phyloP scores from a whole-genome alignment of 441 rosid species.

The Populus hybrid region DNA sequence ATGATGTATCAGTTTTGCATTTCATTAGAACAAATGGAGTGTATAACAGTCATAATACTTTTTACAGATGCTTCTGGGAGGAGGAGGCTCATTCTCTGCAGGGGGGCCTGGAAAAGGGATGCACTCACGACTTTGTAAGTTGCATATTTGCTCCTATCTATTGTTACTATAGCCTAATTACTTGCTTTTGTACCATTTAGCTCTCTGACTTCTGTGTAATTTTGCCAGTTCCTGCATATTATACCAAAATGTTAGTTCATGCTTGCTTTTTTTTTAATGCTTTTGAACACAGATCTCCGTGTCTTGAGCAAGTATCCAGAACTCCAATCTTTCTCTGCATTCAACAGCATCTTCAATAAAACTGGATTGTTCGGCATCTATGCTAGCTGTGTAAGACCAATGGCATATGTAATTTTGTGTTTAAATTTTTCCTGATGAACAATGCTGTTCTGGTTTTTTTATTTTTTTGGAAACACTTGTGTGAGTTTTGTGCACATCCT shows the following conservation, averaged over 20 bases:
- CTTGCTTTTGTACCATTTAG: not conserved
- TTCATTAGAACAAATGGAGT: not conserved
- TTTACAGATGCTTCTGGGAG: constrained; percentile 87
- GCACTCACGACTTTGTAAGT: constrained; percentile 94
- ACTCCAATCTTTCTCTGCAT: constrained; percentile 84
- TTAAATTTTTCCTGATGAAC: not conserved
- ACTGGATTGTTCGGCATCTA: constrained; percentile 91
- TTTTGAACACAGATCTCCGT: constrained; percentile 50
- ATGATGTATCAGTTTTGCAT: not conserved
- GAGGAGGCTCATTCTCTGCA: constrained; percentile 95
- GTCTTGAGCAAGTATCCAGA: constrained; percentile 66
- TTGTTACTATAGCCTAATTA: not conserved
- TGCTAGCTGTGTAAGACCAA: constrained; percentile 75
- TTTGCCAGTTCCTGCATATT: not conserved
- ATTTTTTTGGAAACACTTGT: too few species aligned
- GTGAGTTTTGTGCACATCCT: too few species aligned
- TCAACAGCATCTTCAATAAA: constrained; percentile 77
- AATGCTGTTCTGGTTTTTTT: not conserved
- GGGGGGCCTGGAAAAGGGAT: constrained; percentile 99
- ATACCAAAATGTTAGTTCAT: not conserved
- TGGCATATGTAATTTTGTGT: not conserved
- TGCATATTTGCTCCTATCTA: not conserved
- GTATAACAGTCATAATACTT: not conserved
- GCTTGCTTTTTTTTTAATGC: not conserved
- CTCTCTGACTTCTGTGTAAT: not conserved